These are phyloP conservation scores for Eremochloa ophiuroides DNA, from an alignment of 176 grass and related monocot genomes.

Conservation along the genomic window DNA sequence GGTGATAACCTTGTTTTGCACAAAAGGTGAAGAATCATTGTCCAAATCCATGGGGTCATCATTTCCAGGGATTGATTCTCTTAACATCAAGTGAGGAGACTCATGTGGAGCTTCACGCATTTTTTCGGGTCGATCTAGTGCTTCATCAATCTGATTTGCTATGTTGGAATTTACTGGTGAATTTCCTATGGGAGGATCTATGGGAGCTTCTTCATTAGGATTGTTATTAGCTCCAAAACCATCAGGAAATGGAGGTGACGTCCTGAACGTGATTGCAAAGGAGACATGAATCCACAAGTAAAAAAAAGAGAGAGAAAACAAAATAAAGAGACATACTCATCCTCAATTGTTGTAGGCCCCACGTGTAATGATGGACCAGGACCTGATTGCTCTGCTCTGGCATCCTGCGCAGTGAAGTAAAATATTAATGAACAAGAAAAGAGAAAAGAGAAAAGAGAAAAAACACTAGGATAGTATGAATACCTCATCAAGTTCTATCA, in stretches of 20 bases:
- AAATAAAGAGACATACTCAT: slow-evolving; percentile 42
- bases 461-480: slow-evolving; percentile 5
- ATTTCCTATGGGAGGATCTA: slow-evolving; percentile 18
- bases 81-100: slow-evolving; percentile 4
- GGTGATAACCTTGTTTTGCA: slow-evolving; percentile 29
- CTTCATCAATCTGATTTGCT: slow-evolving; percentile 11
- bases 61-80: slow-evolving; percentile 21
- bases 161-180: background rate
- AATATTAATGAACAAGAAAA: background rate
- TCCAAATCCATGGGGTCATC: slow-evolving; percentile 24
- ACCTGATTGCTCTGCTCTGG: slow-evolving; percentile 29
- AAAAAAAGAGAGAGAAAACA: background rate
- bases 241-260: slow-evolving; percentile 50
- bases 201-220: slow-evolving; percentile 12
- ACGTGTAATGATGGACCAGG: slow-evolving; percentile 14
- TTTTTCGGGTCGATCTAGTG: slow-evolving; percentile 42
- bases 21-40: slow-evolving; percentile 24
- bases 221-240: slow-evolving; percentile 25
- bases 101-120: slow-evolving; percentile 40
- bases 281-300: background rate
- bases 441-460: background rate
- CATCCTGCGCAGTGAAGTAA: slow-evolving; percentile 37
- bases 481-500: slow-evolving; percentile 70
- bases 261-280: slow-evolving; percentile 43
- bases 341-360: slow-evolving; percentile 36